These are phyloP conservation scores for Elymus sibiricus DNA, from an alignment of 176 grass and related monocot species.

Conservation along the genomic window DNA sequence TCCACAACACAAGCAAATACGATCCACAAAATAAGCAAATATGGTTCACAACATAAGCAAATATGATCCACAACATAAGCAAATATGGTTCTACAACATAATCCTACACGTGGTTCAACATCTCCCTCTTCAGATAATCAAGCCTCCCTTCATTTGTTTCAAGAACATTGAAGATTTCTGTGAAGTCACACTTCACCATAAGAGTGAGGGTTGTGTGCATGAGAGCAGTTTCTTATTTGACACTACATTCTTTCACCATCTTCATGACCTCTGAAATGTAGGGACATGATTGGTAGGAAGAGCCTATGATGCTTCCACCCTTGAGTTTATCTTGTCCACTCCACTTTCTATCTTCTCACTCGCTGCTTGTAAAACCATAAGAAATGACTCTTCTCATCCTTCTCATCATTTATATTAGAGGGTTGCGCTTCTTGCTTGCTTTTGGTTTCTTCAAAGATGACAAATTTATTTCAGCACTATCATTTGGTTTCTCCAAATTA, in stretches of 20 bases:
- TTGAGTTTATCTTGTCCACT: background rate
- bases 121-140: background rate
- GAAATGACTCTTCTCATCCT: slow-evolving; percentile 9
- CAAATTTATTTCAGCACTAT: background rate
- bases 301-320: background rate
- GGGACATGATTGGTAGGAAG: background rate
- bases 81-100: background rate
- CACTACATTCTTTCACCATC: background rate
- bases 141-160: no score
- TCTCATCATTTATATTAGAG: background rate
- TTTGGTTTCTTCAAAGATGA: background rate
- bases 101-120: background rate
- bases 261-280: background rate
- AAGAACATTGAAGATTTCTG: background rate
- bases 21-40: no score
- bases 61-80: background rate
- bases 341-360: background rate
- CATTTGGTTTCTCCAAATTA: background rate
- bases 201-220: background rate
- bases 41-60: background rate
- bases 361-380: background rate
- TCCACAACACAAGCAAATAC: no score
- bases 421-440: background rate
- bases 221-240: background rate
- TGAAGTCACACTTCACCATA: background rate